phyloP scores from a whole-genome alignment of 2,329 filamentous ascomycete species.

The Pseudocercospora eumusae region DNA sequence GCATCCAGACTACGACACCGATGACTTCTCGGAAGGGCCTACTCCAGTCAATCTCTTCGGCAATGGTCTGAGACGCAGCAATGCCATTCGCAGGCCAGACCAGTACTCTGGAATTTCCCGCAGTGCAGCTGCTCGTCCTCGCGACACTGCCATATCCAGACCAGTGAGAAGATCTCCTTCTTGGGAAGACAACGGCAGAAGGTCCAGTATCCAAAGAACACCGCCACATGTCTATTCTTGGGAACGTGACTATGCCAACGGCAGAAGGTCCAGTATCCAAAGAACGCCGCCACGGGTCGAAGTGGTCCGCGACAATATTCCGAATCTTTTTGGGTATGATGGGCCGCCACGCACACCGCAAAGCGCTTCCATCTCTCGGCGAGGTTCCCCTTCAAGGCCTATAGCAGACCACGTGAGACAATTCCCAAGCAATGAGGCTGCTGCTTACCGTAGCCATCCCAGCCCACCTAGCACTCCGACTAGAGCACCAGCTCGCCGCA shows the following conservation, averaged over 20 bases:
- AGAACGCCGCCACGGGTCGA: not conserved
- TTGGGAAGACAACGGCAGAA: not conserved
- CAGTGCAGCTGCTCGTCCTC: not conserved
- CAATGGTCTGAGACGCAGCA: not conserved
- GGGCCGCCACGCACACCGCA: not conserved
- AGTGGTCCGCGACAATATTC: not conserved
- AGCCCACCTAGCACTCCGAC: not conserved
- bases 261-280: not conserved
- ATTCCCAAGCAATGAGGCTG: not conserved
- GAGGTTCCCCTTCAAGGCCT: not conserved
- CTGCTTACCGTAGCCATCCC: not conserved
- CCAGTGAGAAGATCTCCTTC: not conserved
- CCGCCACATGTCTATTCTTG: not conserved
- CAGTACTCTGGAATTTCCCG: not conserved
- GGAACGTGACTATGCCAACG: not conserved
- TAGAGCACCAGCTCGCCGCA: not conserved
- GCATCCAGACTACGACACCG: not conserved
- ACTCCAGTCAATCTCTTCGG: not conserved
- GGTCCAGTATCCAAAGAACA: not conserved
- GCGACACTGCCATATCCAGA: not conserved
- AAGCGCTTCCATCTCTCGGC: not conserved
- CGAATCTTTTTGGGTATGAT: not conserved
- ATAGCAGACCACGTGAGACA: not conserved
- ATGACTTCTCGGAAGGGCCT: not conserved
- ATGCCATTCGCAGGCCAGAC: not conserved